phyloP scores from a whole-genome alignment of 306 rosid genomes.

The Vicia faba region DNA sequence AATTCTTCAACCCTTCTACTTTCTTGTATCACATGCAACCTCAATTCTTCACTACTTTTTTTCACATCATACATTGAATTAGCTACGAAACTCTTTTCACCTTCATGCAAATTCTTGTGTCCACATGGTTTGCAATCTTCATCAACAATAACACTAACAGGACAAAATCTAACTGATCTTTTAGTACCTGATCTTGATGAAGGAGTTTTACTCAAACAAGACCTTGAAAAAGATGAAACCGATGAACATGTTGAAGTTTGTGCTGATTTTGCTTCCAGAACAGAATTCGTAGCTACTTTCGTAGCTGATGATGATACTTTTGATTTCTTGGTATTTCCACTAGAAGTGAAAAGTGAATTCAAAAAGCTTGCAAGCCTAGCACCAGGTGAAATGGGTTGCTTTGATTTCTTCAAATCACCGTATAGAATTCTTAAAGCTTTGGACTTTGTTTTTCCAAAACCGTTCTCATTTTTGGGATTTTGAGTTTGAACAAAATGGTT shows the following conservation, averaged over 20 bases:
- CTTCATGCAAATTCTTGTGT: conserved; percentile 55
- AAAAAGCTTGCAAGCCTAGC: conserved; percentile 75
- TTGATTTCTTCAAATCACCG: conserved; percentile 80
- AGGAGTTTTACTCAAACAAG: conserved; percentile 84
- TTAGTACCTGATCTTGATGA: conserved; percentile 67
- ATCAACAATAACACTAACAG: conserved; percentile 80
- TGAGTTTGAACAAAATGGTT: conserved; percentile 44
- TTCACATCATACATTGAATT: conserved; percentile 28
- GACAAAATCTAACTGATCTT: conserved; percentile 84
- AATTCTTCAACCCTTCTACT: conserved; percentile 60
- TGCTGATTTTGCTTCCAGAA: conserved; percentile 24
- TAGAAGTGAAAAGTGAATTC: conserved; percentile 78
- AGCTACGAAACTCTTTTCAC: conserved; percentile 33
- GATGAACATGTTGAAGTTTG: conserved; percentile 72
- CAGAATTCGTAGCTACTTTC: not conserved
- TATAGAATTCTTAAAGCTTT: conserved; percentile 74
- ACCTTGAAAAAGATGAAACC: conserved; percentile 84
- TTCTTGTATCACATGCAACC: conserved; percentile 54
- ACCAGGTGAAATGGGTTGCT: conserved; percentile 93
- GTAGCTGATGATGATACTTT: conserved; percentile 43
- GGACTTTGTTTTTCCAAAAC: conserved; percentile 69
- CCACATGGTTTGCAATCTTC: conserved; percentile 88
- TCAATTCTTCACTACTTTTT: conserved; percentile 42
- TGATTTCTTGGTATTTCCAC: conserved; percentile 63
- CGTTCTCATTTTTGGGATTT: conserved; percentile 62